Percentiles rank a stretch among this genome's conserved stretches.
Conservation (phyloP, 306 rosid genomes). For the Begonia loranthoides region DNA sequence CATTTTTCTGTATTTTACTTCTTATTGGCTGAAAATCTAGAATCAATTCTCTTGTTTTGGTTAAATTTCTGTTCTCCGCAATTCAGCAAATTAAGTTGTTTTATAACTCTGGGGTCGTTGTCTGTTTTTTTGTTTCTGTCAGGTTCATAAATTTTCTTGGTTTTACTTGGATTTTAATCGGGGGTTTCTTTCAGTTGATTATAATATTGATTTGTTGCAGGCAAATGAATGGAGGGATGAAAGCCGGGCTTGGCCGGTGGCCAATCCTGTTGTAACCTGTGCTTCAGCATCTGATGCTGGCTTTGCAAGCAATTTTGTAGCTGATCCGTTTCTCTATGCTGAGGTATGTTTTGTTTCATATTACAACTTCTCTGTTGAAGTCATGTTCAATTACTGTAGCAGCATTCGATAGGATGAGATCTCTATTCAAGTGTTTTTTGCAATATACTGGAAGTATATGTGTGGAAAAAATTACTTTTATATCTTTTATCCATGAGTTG, state of each 20-base stretch:
- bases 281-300: conserved; percentile 91
- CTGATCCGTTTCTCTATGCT: conserved; percentile 83
- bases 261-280: conserved; percentile 89
- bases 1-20: neutral
- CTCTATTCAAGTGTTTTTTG: no score
- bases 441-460: no score
- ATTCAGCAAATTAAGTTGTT: no score
- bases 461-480: no score
- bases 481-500: no score
- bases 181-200: no score
- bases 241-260: conserved; percentile 90
- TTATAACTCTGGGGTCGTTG: neutral
- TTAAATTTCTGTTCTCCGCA: no score
- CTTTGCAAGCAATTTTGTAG: conserved; percentile 88
- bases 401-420: no score
- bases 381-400: neutral
- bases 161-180: no score
- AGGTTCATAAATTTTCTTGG: no score
- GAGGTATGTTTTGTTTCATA: conserved; percentile 36
- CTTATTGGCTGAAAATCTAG: neutral
- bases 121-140: no score
- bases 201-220: conserved; percentile 23
- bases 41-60: no score
- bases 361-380: conserved; percentile 9
- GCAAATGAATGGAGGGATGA: conserved; percentile 52